Evolutionary conservation across 176 grass and related monocot species (phyloP), one percentile per base, ranked within the genome.

Genomic region (Zoysia pacifica): DNA sequence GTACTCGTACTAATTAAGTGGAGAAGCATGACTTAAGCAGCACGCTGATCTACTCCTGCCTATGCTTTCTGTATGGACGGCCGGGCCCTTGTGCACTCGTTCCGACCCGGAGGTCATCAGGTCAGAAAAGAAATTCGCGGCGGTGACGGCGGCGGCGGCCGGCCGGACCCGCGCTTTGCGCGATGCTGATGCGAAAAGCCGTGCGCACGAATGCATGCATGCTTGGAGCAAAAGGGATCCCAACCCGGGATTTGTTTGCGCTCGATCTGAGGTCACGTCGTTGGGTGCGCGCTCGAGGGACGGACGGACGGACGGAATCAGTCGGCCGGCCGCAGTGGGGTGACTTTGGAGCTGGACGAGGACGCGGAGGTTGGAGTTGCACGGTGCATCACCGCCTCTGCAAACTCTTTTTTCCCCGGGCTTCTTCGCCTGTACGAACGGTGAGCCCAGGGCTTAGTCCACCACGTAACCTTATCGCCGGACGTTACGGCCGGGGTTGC

Each of bases 21-120:
- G 69, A 75, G 76, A 84, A 75, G 59, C 70, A 42, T 79, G 80
- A 83, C 39, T 75, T 79, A 16, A 67, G 51, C n/a, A 28, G 51
- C 75, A 60, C 45, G 79, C 58, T 39, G 37, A 62, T n/a, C 74
- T 49, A 37, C 3, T 3, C 28, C 28, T 46, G 5, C 52, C 53
- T 40, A 5, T 39, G 35, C n/a, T 36, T 62, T 62, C 12, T 36
- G 44, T 45, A 49, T 16, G 62, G 48, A 72, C 62, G 52, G 69
- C 5, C 1, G 72, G 73, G 65, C 76, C 81, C 68, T 63, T 62
- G 48, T 65, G 13, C 71, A 63, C 37, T 76, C 12, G 13, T 82
- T 86, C 53, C 67, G 74, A 66, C 78, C 66, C 73, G 70, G 64
- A 62, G 28, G 28, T 28, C 28, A 28, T 28, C 28, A 28, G 10